Conservation (phyloP, 139 green algal genomes). For the Chlamydomonas schloesseri region DNA sequence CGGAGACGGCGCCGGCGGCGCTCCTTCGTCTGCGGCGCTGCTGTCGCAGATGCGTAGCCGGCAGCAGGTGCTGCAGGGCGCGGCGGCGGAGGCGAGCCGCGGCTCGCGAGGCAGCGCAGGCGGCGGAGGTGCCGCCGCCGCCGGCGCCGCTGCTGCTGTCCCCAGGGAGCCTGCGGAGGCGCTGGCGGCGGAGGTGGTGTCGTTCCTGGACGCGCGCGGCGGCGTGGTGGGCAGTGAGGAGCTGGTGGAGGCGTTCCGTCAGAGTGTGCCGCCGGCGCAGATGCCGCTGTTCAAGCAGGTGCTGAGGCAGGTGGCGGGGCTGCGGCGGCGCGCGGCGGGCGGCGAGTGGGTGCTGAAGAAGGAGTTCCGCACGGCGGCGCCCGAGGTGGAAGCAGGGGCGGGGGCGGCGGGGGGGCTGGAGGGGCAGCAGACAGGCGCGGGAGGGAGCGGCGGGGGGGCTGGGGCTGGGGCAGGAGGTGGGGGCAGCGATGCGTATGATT, state of each 20-base stretch:
- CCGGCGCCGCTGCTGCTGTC: no score
- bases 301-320: conserved; percentile 58
- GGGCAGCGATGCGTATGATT: no score
- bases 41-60: conserved; percentile 40
- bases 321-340: conserved; percentile 48
- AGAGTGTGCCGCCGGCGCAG: conserved; percentile 46
- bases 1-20: background rate
- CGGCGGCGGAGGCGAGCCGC: background rate
- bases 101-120: background rate
- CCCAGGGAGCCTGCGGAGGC: background rate
- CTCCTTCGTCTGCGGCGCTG: conserved; percentile 12
- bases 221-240: conserved; percentile 62
- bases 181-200: conserved; percentile 63
- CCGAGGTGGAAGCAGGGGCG: no score
- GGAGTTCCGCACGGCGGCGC: conserved; percentile 49
- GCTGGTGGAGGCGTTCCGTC: conserved; percentile 74
- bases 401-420: no score
- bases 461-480: background rate
- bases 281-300: conserved; percentile 78
- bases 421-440: background rate
- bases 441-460: no score
- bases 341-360: conserved; percentile 72
- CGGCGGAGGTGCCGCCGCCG: background rate
- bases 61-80: conserved; percentile 25
- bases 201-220: conserved; percentile 59